phyloP scores from a whole-genome alignment of 1,284 basidiomycete genomes.

The Austroboletus novae-zelandiae region DNA sequence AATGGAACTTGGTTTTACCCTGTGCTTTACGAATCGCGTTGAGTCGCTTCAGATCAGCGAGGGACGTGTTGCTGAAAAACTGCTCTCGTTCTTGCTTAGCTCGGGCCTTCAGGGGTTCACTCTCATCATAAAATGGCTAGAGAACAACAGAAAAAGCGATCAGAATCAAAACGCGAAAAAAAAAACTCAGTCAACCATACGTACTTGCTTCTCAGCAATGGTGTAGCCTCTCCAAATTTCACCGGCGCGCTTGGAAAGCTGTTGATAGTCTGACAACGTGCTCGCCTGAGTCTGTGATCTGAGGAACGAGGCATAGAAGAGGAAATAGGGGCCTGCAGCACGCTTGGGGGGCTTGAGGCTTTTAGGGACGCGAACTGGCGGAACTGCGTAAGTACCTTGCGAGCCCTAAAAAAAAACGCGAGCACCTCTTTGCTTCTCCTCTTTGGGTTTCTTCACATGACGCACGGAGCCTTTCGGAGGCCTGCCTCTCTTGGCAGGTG shows the following conservation, averaged over 20 bases:
- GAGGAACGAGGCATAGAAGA: conserved; percentile 23
- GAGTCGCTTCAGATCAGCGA: conserved; percentile 17
- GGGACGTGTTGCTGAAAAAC: conserved; percentile 19
- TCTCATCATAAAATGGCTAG: conserved; percentile 30
- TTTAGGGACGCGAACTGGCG: conserved; percentile 16
- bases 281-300: conserved; percentile 5
- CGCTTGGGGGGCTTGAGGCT: conserved; percentile 27
- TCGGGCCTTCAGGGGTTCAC: conserved; percentile 16
- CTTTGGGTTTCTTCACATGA: conserved; percentile 1
- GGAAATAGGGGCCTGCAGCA: conserved; percentile 20
- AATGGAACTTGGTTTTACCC: conserved; percentile 21
- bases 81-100: conserved; percentile 19
- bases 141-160: neutral
- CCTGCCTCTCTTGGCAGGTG: conserved; percentile 7
- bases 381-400: neutral
- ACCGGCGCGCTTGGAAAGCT: conserved; percentile 18
- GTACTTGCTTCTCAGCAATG: conserved; percentile 29
- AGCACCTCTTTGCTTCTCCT: conserved; percentile 11
- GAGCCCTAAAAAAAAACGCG: neutral
- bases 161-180: too few species aligned
- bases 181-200: neutral
- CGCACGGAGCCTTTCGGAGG: conserved; percentile 8
- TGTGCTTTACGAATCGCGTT: conserved; percentile 24
- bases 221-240: conserved; percentile 23
- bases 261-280: neutral